Conservation (phyloP, 805 yeast genomes). For the Jamesozyma gamospora region DNA sequence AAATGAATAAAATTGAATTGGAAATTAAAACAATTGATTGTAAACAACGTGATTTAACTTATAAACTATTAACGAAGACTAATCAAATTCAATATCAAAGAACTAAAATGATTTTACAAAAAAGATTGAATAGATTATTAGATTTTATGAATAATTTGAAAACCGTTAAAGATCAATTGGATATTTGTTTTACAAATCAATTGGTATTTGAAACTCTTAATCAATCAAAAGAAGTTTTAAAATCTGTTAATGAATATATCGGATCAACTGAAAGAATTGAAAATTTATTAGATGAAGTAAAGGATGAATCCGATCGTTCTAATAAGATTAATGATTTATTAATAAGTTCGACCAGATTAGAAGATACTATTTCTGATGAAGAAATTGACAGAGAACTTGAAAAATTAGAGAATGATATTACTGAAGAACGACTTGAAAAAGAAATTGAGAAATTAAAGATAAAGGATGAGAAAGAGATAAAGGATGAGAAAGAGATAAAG, state of each 20-base stretch:
- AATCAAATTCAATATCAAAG: conserved; percentile 28
- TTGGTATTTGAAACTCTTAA: conserved; percentile 31
- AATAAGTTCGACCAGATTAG: conserved; percentile 14
- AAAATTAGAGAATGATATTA: no score
- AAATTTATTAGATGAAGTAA: conserved; percentile 32
- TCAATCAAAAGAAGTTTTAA: conserved; percentile 30
- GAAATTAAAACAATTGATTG: conserved; percentile 11
- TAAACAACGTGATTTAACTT: conserved; percentile 16
- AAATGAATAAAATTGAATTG: conserved; percentile 17
- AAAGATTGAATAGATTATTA: conserved; percentile 26
- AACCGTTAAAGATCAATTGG: conserved; percentile 32
- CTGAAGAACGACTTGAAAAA: no score
- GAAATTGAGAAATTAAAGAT: neutral
- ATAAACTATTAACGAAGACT: conserved; percentile 16
- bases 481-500: conserved; percentile 1
- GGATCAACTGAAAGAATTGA: conserved; percentile 38
- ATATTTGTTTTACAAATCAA: conserved; percentile 35
- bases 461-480: neutral
- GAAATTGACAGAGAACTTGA: conserved; percentile 24
- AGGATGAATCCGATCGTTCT: conserved; percentile 30
- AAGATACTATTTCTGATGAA: conserved; percentile 30
- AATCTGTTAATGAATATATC: conserved; percentile 31
- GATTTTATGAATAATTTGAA: conserved; percentile 31
- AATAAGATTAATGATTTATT: conserved; percentile 31
- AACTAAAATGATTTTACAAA: conserved; percentile 30